Conservation (phyloP, 306 rosid species). For the Hippophae tibetana region DNA sequence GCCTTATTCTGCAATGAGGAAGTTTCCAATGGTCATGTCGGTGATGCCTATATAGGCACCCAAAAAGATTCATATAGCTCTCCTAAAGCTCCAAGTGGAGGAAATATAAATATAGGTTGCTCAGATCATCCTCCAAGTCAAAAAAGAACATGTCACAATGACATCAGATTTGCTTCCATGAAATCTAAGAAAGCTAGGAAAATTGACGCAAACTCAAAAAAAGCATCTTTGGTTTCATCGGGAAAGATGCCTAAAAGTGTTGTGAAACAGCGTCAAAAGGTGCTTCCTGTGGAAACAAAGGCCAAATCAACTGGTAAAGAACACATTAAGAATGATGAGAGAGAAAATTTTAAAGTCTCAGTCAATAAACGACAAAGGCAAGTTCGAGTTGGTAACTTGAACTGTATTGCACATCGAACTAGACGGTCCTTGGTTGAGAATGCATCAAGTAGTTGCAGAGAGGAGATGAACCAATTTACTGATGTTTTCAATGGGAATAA, state of each 20-base stretch:
- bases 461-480: constrained; percentile 7
- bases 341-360: constrained; percentile 6
- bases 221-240: constrained; percentile 27
- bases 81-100: constrained; percentile 20
- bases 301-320: constrained; percentile 23
- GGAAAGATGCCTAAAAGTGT: constrained; percentile 20
- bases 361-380: constrained; percentile 21
- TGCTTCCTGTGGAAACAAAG: constrained; percentile 13
- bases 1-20: constrained; percentile 39
- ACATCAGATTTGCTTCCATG: constrained; percentile 15
- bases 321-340: constrained; percentile 11
- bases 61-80: constrained; percentile 22
- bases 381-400: constrained; percentile 18
- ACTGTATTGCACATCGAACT: constrained; percentile 59
- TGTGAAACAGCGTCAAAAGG: constrained; percentile 16
- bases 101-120: constrained; percentile 13
- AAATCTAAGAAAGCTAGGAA: constrained; percentile 32
- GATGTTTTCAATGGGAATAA: constrained; percentile 18
- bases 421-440: constrained; percentile 26
- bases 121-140: constrained; percentile 21
- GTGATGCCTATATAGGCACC: constrained; percentile 25
- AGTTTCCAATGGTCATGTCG: constrained; percentile 23
- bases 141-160: constrained; percentile 23
- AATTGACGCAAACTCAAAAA: constrained; percentile 23
- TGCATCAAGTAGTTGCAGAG: constrained; percentile 21